Base-by-base conservation (phyloP, 768 basidiomycete species). In the Termitomyces sp. region DNA sequence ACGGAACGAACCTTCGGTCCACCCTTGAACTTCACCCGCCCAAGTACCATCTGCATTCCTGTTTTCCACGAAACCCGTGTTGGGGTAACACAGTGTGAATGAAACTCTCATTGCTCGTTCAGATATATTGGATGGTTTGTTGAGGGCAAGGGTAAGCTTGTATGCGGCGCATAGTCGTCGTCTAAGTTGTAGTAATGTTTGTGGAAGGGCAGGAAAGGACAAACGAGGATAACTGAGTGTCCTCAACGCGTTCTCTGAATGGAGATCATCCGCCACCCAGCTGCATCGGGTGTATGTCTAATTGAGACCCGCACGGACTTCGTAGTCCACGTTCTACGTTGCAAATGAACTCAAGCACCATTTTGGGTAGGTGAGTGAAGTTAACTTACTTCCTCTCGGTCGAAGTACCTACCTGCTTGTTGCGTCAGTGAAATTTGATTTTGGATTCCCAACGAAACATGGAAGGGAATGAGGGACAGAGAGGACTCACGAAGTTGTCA, bases 61-160 rank as follows among this genome's bases (percentile, higher is more conserved):
- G 0, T 88, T 89, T 63, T 92, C 89, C 87, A 94, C 91, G 64
- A 92, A 92, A 1, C 87, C 86, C 0, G 86, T 89, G 1, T 70
- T 72, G 12, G 73, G 54, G 61, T 92, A 92, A 73, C 80, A 94
- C 12, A 93, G 68, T 0, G 77, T 79, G 64, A 84, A 86, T 0
- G 88, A 83, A 10, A 73, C 75, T 2, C 68, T 66, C 64, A 79
- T 71, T 0, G 87, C 76, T 10, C 91, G 79, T n/a, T 79, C 66
- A 23, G 68, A 73, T 3, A 83, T 71, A 22, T 84, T 77, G 0
- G 64, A 60, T 0, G 77, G 72, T 55, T 85, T 83, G 29, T 76
- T 73, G 12, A 90, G 73, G 2, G 76, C 66, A 0, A 66, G 67
- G 0, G 87, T 88, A 2, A 92, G 79, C 13, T 82, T 76, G 5